phyloP scores from a whole-genome alignment of 305 asterid genomes.

The Ajuga reptans region DNA sequence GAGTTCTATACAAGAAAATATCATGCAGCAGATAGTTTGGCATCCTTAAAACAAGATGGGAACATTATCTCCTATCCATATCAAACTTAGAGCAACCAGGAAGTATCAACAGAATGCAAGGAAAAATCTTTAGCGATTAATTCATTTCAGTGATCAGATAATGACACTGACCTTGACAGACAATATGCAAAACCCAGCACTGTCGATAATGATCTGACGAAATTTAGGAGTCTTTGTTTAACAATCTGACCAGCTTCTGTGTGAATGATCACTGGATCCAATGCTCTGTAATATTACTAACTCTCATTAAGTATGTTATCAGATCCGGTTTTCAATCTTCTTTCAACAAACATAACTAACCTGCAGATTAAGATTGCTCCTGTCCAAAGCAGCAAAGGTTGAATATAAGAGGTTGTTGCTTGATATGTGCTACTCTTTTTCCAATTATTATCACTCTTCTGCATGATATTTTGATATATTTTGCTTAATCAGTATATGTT shows the following conservation, averaged over 20 bases:
- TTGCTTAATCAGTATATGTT: not conserved
- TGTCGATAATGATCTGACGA: conserved; percentile 84
- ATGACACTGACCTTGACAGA: conserved; percentile 59
- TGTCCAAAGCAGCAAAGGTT: conserved; percentile 76
- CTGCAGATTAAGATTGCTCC: conserved; percentile 88
- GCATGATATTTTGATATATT: conserved; percentile 12
- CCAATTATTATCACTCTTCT: conserved; percentile 42
- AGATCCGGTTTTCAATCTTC: conserved; percentile 6
- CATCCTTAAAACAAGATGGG: not conserved
- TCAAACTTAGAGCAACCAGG: conserved; percentile 3
- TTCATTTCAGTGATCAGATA: conserved; percentile 2
- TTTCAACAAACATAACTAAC: conserved; percentile 34
- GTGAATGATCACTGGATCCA: conserved; percentile 76
- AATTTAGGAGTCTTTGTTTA: conserved; percentile 70
- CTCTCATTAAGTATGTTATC: conserved; percentile 23
- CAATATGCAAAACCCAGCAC: conserved; percentile 84
- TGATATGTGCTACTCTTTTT: conserved; percentile 65
- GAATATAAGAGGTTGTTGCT: conserved; percentile 66
- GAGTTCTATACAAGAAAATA: conserved; percentile 2
- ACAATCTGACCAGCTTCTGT: conserved; percentile 81
- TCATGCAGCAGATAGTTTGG: not conserved
- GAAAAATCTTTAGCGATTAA: not conserved
- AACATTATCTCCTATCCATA: not conserved
- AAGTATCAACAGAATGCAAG: conserved; percentile 13
- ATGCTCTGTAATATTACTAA: conserved; percentile 50